Percentiles rank a stretch among this genome's conserved stretches.
Conservation (phyloP, 2,329 filamentous ascomycete genomes). For the Talaromyces piceae region DNA sequence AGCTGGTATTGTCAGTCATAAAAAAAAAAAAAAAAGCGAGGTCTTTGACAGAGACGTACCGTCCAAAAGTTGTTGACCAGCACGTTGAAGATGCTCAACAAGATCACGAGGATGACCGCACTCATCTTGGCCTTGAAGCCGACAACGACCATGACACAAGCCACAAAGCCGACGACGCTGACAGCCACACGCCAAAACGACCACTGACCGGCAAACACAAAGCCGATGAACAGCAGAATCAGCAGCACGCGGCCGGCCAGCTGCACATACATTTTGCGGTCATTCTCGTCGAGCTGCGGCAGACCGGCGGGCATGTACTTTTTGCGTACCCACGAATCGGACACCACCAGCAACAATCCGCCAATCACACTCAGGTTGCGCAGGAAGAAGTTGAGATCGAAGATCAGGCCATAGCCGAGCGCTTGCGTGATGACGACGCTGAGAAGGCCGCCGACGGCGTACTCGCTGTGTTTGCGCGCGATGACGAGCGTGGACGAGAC, state of each 20-base stretch:
- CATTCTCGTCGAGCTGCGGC: conserved; percentile 93
- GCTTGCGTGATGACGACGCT: conserved; percentile 88
- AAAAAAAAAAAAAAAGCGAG: neutral
- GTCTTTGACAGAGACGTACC: conserved; percentile 64
- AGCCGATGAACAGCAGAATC: conserved; percentile 96
- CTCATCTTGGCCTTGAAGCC: conserved; percentile 99
- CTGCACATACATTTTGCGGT: conserved; percentile 99
- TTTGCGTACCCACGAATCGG: conserved; percentile 97
- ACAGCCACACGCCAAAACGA: conserved; percentile 79
- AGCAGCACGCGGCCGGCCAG: conserved; percentile 88
- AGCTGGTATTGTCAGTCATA: conserved; percentile 49
- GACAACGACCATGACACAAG: conserved; percentile 97
- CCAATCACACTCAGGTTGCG: conserved; percentile 97
- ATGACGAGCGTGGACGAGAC: conserved; percentile 80
- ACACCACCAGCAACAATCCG: conserved; percentile 94
- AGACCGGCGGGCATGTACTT: conserved; percentile 92
- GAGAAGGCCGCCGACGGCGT: conserved; percentile 83
- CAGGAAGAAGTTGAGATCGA: conserved; percentile 99
- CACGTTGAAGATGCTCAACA: conserved; percentile 93
- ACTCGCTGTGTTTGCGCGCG: conserved; percentile 83
- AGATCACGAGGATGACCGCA: conserved; percentile 87
- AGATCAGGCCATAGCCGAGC: conserved; percentile 93
- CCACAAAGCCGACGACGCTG: conserved; percentile 75
- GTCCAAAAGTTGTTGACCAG: conserved; percentile 99
- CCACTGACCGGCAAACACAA: conserved; percentile 94